phyloP scores from a whole-genome alignment of 1,139 yeast genomes.

The Yamadazyma buinensis region DNA sequence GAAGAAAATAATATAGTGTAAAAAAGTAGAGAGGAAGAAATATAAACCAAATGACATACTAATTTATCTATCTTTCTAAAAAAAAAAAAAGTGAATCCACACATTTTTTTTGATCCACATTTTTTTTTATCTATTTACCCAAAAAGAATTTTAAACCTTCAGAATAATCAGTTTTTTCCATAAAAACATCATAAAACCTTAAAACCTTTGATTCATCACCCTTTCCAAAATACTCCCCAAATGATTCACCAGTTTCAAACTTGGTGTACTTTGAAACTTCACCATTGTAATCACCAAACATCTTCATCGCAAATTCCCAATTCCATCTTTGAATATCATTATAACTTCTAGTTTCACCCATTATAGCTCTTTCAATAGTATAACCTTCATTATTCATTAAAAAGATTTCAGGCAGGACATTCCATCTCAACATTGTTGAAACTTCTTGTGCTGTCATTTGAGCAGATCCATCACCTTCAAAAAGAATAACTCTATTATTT shows the following conservation, averaged over 20 bases:
- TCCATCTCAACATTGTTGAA: conserved; percentile 60
- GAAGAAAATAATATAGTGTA: too few species aligned
- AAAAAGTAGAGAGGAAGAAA: too few species aligned
- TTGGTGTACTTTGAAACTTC: conserved; percentile 31
- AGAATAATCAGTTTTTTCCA: conserved; percentile 16
- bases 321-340: conserved; percentile 81
- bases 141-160: conserved; percentile 6
- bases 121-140: too few species aligned
- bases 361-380: conserved; percentile 79
- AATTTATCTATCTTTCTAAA: too few species aligned
- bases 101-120: too few species aligned
- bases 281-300: conserved; percentile 58
- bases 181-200: conserved; percentile 12
- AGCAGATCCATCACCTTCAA: conserved; percentile 90
- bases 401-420: conserved; percentile 48
- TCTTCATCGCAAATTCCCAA: conserved; percentile 63
- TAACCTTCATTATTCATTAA: conserved; percentile 81
- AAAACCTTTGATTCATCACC: conserved; percentile 7
- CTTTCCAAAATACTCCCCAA: conserved; percentile 19
- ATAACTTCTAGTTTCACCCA: conserved; percentile 71
- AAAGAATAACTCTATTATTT: conserved; percentile 56
- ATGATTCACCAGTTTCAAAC: conserved; percentile 27
- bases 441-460: conserved; percentile 87
- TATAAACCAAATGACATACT: too few species aligned
- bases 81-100: too few species aligned